phyloP scores from a whole-genome alignment of 2,329 filamentous ascomycete species.

The Pseudogymnoascus destructans region DNA sequence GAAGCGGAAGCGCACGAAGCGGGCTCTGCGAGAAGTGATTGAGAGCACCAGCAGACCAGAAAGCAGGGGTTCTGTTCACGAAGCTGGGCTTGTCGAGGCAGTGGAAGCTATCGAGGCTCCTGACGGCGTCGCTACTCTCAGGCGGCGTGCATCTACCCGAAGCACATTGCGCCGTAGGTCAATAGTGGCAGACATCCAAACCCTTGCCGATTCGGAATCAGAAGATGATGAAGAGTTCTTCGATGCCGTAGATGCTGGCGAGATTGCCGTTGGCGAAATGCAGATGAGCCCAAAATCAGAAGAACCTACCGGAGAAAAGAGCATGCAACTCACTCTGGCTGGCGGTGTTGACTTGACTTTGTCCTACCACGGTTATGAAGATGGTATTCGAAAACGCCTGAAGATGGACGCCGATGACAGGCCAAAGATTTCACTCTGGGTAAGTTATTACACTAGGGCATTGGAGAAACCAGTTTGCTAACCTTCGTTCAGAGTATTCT shows the following conservation, averaged over 20 bases:
- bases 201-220: conserved; percentile 61
- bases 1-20: conserved; percentile 81
- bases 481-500: conserved; percentile 59
- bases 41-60: conserved; percentile 32
- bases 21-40: conserved; percentile 73
- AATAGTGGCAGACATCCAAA: conserved; percentile 54
- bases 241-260: conserved; percentile 86
- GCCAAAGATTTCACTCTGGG: conserved; percentile 92
- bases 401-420: conserved; percentile 87
- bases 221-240: conserved; percentile 91
- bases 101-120: conserved; percentile 26
- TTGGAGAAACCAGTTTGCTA: conserved; percentile 15
- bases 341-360: conserved; percentile 51
- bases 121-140: conserved; percentile 27
- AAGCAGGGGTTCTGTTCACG: conserved; percentile 15
- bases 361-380: conserved; percentile 84
- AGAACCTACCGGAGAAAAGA: conserved; percentile 28
- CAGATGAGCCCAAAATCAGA: conserved; percentile 29
- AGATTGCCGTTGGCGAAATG: conserved; percentile 67
- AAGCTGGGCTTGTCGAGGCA: conserved; percentile 5
- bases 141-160: conserved; percentile 31
- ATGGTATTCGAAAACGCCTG: conserved; percentile 63
- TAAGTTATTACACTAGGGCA: conserved; percentile 34
- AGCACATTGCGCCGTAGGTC: conserved; percentile 45
- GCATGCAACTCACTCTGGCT: conserved; percentile 31